Evolutionary conservation across 208 protist genomes (phyloP).

Genomic region (Porcisia hertigi): DNA sequence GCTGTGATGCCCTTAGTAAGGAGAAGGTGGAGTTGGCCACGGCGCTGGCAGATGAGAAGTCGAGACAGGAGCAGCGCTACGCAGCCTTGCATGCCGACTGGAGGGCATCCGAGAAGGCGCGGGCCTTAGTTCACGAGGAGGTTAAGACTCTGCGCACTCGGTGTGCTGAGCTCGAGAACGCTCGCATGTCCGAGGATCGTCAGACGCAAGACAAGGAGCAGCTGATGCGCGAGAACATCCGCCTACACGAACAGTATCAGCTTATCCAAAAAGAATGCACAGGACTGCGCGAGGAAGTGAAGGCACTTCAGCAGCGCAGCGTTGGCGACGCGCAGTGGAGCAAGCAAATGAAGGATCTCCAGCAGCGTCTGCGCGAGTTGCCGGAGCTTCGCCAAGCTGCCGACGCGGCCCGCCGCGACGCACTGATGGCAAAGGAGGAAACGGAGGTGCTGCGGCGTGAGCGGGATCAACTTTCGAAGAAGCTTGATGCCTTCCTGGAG

Average conservation of each 20-base stretch:
- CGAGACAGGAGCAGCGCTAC: conserved; percentile 35
- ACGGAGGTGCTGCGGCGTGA: conserved; percentile 62
- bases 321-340: conserved; percentile 35
- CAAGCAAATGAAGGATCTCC: conserved; percentile 68
- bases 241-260: conserved; percentile 68
- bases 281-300: conserved; percentile 45
- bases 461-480: conserved; percentile 64
- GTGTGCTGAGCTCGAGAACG: conserved; percentile 39
- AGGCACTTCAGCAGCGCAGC: conserved; percentile 29
- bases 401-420: conserved; percentile 61
- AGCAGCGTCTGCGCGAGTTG: conserved; percentile 60
- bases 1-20: conserved; percentile 21
- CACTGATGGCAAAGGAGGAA: conserved; percentile 57
- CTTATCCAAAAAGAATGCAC: conserved; percentile 54
- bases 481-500: conserved; percentile 70
- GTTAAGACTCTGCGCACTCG: conserved; percentile 46
- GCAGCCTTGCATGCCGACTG: conserved; percentile 43
- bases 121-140: conserved; percentile 58
- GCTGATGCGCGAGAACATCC: conserved; percentile 69
- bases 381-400: conserved; percentile 62
- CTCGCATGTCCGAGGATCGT: conserved; percentile 36
- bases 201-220: conserved; percentile 53
- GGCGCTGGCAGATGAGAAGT: conserved; percentile 31
- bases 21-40: conserved; percentile 37
- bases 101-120: conserved; percentile 43